A percentile compares a stretch with the other conserved stretches of the same genome.
Evolutionary conservation across 495 filamentous ascomycete genomes (phyloP).

Genomic region (Podospora appendiculata): DNA sequence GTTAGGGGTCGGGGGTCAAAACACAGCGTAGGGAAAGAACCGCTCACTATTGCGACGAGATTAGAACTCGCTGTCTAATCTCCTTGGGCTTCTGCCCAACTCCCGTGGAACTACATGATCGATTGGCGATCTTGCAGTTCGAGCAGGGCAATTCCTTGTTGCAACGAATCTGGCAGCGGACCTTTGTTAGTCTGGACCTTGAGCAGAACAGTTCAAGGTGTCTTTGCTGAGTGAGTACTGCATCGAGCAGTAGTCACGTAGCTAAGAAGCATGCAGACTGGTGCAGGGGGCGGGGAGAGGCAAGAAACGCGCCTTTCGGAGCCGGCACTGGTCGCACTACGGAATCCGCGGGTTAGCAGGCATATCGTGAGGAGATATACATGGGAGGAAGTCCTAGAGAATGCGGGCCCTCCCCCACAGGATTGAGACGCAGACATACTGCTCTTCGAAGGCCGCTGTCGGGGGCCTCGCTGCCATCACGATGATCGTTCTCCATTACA

Average conservation of each 20-base stretch:
- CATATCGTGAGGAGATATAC: background rate
- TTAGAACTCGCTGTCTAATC: conserved; percentile 53
- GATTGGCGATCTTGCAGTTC: conserved; percentile 54
- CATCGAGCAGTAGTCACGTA: too few relatives aligned
- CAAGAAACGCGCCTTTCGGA: conserved; percentile 18
- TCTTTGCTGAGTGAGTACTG: too few relatives aligned
- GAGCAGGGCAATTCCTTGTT: conserved; percentile 61
- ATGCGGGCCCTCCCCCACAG: background rate
- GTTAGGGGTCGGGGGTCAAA: background rate
- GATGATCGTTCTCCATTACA: background rate
- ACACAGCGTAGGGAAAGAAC: background rate
- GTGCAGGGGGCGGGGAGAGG: too few relatives aligned
- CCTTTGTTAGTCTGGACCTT: background rate
- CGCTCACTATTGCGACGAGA: conserved; percentile 61
- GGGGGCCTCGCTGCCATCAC: background rate
- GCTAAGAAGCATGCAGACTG: too few relatives aligned
- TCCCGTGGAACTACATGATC: conserved; percentile 50
- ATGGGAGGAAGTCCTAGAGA: background rate
- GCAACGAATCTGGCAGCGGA: conserved; percentile 49
- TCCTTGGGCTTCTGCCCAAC: conserved; percentile 52
- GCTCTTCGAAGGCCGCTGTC: background rate
- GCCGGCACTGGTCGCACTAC: conserved; percentile 28
- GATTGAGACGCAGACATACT: background rate
- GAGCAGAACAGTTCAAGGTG: too few relatives aligned
- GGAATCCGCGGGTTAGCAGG: conserved; percentile 7